Percentiles rank a stretch among this genome's conserved stretches.
phyloP scores from a whole-genome alignment of 257 asterid genomes.

The Capsicum chinense region DNA sequence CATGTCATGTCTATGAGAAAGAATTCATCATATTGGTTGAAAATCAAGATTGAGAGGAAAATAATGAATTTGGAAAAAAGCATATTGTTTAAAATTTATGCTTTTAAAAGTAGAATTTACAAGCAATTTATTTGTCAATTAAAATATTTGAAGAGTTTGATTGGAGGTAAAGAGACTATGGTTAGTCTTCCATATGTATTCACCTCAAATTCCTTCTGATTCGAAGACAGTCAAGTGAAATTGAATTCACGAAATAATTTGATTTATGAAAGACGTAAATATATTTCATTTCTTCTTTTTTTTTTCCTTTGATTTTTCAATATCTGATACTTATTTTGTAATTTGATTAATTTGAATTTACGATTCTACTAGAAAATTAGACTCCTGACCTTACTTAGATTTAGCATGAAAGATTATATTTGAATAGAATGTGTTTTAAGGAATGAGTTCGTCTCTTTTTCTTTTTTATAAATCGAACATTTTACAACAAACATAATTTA shows the following conservation, averaged over 20 bases:
- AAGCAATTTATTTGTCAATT: slow-evolving; percentile 12
- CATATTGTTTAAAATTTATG: neutral
- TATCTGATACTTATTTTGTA: too few species aligned
- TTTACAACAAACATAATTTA: too few species aligned
- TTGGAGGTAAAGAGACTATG: neutral
- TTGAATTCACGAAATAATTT: neutral
- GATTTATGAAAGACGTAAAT: neutral
- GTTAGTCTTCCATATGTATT: neutral
- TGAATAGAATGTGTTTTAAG: too few species aligned
- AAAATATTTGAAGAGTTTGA: neutral
- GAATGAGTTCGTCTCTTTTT: too few species aligned
- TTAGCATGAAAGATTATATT: too few species aligned
- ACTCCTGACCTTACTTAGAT: too few species aligned
- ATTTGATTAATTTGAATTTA: too few species aligned
- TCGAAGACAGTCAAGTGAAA: neutral
- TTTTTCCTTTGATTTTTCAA: neutral
- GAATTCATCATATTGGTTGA: neutral
- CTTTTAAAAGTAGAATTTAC: neutral
- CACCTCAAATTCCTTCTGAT: neutral
- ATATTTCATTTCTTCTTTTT: neutral
- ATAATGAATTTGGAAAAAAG: neutral
- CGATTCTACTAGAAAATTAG: too few species aligned
- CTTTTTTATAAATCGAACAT: too few species aligned
- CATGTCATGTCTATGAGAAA: neutral
- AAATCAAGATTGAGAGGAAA: slow-evolving; percentile 6